Evolutionary conservation across 768 basidiomycete species (phyloP).

Genomic region (Collybia sp.): DNA sequence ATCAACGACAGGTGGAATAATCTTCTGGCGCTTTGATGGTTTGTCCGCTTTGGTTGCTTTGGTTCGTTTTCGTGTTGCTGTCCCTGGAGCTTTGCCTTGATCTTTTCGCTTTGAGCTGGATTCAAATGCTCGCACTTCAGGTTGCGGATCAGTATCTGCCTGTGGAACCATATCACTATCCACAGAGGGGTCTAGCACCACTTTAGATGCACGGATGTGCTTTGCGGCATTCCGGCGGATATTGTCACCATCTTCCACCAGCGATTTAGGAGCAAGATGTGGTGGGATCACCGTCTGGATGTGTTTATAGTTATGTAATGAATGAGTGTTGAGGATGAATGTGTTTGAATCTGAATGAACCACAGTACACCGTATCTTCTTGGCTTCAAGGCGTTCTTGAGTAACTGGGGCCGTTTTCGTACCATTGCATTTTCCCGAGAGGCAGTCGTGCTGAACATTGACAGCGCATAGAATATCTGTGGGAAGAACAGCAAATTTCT

Average conservation of each 20-base stretch:
- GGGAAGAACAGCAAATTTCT: neutral
- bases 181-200: no score
- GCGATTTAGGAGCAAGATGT: constrained; percentile 13
- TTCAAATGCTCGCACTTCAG: no score
- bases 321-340: constrained; percentile 23
- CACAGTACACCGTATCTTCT: constrained; percentile 3
- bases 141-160: no score
- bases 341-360: constrained; percentile 7
- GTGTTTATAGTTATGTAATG: constrained; percentile 17
- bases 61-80: no score
- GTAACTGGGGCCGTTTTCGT: neutral
- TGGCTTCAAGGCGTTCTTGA: constrained; percentile 8
- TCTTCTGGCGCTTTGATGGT: no score
- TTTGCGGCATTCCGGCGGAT: neutral
- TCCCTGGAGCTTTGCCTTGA: no score
- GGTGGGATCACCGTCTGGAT: neutral
- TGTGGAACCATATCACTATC: neutral
- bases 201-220: neutral
- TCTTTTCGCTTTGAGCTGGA: no score
- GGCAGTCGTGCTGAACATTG: constrained; percentile 7
- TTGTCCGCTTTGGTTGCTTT: no score
- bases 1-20: no score
- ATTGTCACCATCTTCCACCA: constrained; percentile 5
- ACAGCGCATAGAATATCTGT: constrained; percentile 3
- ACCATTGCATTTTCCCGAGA: neutral